Evolutionary conservation across 1,284 basidiomycete species (phyloP), one percentile per base, ranked within the genome.

Genomic region (Rhodotorula sp.): DNA sequence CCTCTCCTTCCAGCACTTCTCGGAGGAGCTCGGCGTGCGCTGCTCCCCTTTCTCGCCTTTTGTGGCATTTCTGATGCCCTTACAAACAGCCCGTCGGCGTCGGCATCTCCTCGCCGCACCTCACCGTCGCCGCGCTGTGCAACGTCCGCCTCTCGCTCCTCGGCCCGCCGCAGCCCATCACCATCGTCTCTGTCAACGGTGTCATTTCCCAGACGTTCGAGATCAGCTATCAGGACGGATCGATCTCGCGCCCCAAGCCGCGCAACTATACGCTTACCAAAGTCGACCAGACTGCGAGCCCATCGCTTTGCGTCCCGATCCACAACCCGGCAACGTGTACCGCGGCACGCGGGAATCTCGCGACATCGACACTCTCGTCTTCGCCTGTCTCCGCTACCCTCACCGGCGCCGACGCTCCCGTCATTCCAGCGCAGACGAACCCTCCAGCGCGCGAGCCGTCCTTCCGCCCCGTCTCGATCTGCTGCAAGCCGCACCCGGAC

Each of bases 71-170:
- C 8, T 27, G 51, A 4, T 3, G 39, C 4, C 19, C 34, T 3
- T 1, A 17, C 29, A 0, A 4, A 3, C 58, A 73, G 67, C 70
- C 73, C 12, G 67, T 76, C 46, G 73, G 73, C 2, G 58, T 76
- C 21, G 55, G 48, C 17, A 44, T 76, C 36, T 57, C 73, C 8
- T 72, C 70, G 3, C 73, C 75, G 12, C 71, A 76, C 54, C 56
- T 76, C n/a, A 75, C 73, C 2, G 67, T 72, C 50, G 66, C 73
- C 19, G 53, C 68, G 7, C 66, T 76, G 21, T 48, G 66, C 50
- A 69, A 61, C 41, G 21, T 70, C n/a, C 66, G 64, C 2, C 39
- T 76, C 15, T 60, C 70, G 2, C 59, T 76, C 5, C 71, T 71
- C 25, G 68, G 64, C 15, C 66, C 73, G 7, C 69, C 73, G 1